phyloP scores from a whole-genome alignment of 805 yeast species.

The Kuraishia molischiana region DNA sequence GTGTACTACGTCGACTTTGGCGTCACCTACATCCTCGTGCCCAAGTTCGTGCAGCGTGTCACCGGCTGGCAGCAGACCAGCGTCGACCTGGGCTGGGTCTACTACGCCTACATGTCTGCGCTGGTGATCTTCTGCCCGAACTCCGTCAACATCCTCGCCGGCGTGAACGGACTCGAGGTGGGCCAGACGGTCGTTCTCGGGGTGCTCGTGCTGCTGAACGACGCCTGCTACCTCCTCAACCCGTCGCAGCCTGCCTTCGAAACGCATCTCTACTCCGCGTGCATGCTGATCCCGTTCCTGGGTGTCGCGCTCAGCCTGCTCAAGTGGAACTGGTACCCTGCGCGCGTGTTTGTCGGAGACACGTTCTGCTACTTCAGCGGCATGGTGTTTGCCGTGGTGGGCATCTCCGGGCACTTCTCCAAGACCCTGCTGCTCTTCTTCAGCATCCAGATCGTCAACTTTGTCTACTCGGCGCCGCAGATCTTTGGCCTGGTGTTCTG shows the following conservation, averaged over 20 bases:
- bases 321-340: constrained; percentile 83
- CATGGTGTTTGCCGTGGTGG: constrained; percentile 96
- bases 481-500: constrained; percentile 80
- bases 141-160: constrained; percentile 92
- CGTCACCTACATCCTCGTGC: constrained; percentile 78
- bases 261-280: constrained; percentile 74
- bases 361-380: constrained; percentile 98
- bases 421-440: constrained; percentile 83
- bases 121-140: constrained; percentile 93
- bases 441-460: constrained; percentile 86
- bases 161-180: constrained; percentile 92
- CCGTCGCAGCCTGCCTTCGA: constrained; percentile 50
- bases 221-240: constrained; percentile 49
- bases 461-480: constrained; percentile 88
- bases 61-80: constrained; percentile 31
- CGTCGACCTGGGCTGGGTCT: constrained; percentile 69
- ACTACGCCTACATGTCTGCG: constrained; percentile 85
- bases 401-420: constrained; percentile 92
- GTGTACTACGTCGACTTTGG: constrained; percentile 94
- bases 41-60: constrained; percentile 45
- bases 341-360: constrained; percentile 93
- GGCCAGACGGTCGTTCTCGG: constrained; percentile 86
- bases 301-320: constrained; percentile 76
- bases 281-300: constrained; percentile 73
- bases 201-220: constrained; percentile 63